Evolutionary conservation across 768 basidiomycete genomes (phyloP), one percentile per base, ranked within the genome.

Genomic region (Tulasnella sp.): DNA sequence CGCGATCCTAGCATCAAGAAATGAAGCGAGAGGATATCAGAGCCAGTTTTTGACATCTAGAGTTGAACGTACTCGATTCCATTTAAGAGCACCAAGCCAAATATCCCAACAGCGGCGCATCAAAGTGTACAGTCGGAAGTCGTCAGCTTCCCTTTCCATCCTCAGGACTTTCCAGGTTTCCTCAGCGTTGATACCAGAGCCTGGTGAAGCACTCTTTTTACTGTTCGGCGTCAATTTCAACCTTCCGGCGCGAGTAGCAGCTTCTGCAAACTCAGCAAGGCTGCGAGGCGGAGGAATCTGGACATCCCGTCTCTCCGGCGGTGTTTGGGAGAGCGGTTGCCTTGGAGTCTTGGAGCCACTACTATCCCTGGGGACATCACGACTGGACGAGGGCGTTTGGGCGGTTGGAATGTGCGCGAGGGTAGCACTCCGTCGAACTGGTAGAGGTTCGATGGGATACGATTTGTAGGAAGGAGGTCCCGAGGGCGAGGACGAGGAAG

Each of bases 91-190:
- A 64, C 79, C 77, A 43, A 71, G 73, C 89, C 89, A 92, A 58
- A 82, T 77, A 46, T 81, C 77, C 79, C 81, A 85, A 63, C 79
- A 88, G 14, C 78, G 78, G 63, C 82, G 80, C 25, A 86, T 50
- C 57, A 90, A 69, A 50, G 73, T 75, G 50, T 81, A 77, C 29
- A 78, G 71, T 41, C 82, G 73, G 67, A 82, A 88, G 55, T 72
- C 72, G 66, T 82, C 84, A 17, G 89, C 89, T 27, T 79, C 76
- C 62, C 76, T 72, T 64, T 88, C 74, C 73, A 83, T 77, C 64
- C 77, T 49, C 2, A 48, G 41, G 9, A 63, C 19, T 62, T 81
- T 80, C 84, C 86, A 90, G 0, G 82, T 82, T 57, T 85, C 82
- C 54, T 83, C 79, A 64, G 83, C 79, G 37, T 62, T 56, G 32